phyloP scores from a whole-genome alignment of 768 basidiomycete genomes.

The Lactarius hatsudake region DNA sequence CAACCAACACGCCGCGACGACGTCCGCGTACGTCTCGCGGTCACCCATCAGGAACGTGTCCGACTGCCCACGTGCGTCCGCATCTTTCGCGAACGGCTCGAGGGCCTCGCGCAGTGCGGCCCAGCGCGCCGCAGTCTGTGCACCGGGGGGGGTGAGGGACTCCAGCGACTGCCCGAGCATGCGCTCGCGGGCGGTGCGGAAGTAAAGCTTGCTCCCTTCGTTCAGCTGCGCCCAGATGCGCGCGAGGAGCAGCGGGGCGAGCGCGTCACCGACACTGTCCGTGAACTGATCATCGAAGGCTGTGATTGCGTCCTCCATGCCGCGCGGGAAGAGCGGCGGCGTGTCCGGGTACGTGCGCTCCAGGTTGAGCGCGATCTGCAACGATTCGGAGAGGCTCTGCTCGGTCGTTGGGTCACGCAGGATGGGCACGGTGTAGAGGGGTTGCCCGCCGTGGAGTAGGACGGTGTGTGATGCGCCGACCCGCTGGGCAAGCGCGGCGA shows the following conservation, averaged over 20 bases:
- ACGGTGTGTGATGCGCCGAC: constrained; percentile 39
- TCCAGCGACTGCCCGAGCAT: constrained; percentile 39
- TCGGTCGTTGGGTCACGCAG: constrained; percentile 45
- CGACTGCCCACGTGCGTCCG: constrained; percentile 22
- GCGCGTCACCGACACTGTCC: constrained; percentile 6
- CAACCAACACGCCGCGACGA: constrained; percentile 37
- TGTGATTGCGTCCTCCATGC: constrained; percentile 21
- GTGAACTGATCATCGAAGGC: constrained; percentile 29
- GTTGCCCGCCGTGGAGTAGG: constrained; percentile 34
- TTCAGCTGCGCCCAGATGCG: constrained; percentile 32
- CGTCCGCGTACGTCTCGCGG: constrained; percentile 41
- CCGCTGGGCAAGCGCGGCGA: constrained; percentile 38
- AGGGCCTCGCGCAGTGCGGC: constrained; percentile 37
- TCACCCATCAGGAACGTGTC: constrained; percentile 37
- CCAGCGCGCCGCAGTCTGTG: no score
- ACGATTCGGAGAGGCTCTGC: constrained; percentile 39
- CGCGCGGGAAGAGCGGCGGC: constrained; percentile 37
- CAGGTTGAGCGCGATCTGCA: constrained; percentile 46
- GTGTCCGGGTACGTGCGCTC: constrained; percentile 45
- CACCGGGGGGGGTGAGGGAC: constrained; percentile 36
- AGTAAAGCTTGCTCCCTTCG: constrained; percentile 39
- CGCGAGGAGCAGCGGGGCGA: constrained; percentile 17
- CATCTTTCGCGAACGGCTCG: constrained; percentile 27
- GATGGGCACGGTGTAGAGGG: constrained; percentile 45
- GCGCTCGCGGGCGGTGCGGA: constrained; percentile 37